phyloP scores from a whole-genome alignment of 805 yeast genomes.

The Sungouiella thailandica region DNA sequence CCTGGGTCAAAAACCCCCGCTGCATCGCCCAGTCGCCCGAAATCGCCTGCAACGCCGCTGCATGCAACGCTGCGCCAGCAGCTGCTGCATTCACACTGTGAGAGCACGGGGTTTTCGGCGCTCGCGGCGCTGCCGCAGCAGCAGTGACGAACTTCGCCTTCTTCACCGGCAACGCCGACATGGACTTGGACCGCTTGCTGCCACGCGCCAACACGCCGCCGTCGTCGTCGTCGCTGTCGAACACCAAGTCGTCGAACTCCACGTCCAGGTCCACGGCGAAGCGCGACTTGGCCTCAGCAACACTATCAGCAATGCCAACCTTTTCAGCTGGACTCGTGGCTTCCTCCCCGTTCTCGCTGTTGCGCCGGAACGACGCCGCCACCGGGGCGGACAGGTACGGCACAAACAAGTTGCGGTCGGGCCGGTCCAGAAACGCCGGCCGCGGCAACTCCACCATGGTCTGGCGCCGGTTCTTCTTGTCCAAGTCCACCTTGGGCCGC shows the following conservation, averaged over 20 bases:
- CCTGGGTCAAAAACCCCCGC: slow-evolving; percentile 73
- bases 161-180: slow-evolving; percentile 51
- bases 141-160: slow-evolving; percentile 55
- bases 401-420: slow-evolving; percentile 45
- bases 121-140: slow-evolving; percentile 80
- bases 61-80: slow-evolving; percentile 70
- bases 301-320: too few species aligned
- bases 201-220: slow-evolving; percentile 38
- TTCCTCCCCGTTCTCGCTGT: too few species aligned
- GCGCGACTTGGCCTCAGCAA: too few species aligned
- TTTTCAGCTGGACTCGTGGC: too few species aligned
- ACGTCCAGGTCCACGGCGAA: slow-evolving; percentile 31
- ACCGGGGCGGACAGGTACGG: slow-evolving; percentile 78
- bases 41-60: slow-evolving; percentile 55
- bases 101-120: slow-evolving; percentile 56
- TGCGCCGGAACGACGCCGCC: slow-evolving; percentile 59
- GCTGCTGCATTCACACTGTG: slow-evolving; percentile 64
- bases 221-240: slow-evolving; percentile 39
- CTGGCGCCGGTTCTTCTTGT: slow-evolving; percentile 42
- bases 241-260: slow-evolving; percentile 46
- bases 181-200: slow-evolving; percentile 60
- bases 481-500: slow-evolving; percentile 30
- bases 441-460: slow-evolving; percentile 48
- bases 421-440: slow-evolving; percentile 39
- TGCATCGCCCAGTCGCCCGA: slow-evolving; percentile 62